Conservation (phyloP, 2,329 filamentous ascomycete species). For the Ophiosphaerella narmari region DNA sequence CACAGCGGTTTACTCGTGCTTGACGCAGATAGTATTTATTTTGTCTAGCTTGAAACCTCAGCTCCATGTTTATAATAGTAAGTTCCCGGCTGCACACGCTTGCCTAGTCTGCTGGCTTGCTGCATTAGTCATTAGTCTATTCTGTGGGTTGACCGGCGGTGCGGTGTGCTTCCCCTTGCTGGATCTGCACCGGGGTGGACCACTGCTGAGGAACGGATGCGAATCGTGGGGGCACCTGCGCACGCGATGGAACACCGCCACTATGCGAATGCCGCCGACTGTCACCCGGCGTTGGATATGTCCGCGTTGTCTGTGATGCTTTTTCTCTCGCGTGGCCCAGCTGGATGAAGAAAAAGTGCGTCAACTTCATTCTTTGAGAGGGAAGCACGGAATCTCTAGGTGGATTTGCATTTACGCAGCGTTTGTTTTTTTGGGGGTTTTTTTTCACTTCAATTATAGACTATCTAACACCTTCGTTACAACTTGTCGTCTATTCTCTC, state of each 20-base stretch:
- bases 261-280: not conserved
- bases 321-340: not conserved
- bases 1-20: no score
- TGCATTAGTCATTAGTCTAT: not conserved
- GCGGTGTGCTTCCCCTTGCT: slow-evolving; percentile 1
- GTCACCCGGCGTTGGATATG: not conserved
- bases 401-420: not conserved
- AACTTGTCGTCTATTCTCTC: slow-evolving; percentile 2
- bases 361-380: slow-evolving; percentile 15
- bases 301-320: not conserved
- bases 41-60: no score
- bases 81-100: not conserved
- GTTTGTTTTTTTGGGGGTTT: no score
- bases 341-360: slow-evolving; percentile 27
- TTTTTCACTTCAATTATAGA: not conserved
- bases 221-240: not conserved
- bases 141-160: not conserved
- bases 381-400: slow-evolving; percentile 1
- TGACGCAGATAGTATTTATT: not conserved
- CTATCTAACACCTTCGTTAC: not conserved
- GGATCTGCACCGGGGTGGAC: slow-evolving; percentile 5
- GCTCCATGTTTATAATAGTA: no score
- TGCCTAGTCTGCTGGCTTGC: not conserved
- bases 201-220: slow-evolving; percentile 4
- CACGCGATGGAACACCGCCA: not conserved